Evolutionary conservation across 495 filamentous ascomycete genomes (phyloP).

Genomic region (Glarea lozoyensis): DNA sequence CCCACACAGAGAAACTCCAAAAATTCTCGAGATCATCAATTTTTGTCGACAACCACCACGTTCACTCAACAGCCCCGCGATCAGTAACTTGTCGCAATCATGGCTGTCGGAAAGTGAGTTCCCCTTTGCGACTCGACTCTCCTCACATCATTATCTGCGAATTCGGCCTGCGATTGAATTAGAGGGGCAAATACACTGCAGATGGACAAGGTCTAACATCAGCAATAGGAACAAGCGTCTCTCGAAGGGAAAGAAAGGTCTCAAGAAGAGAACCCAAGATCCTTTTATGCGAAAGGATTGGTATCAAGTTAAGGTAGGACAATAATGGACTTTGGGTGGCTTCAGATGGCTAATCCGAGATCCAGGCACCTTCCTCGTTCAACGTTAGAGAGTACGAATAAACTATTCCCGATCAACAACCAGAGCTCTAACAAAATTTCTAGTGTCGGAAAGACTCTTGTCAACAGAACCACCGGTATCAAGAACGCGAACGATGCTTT

Average conservation of each 20-base stretch:
- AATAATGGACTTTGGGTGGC: not conserved
- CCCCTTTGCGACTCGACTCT: slow-evolving; percentile 12
- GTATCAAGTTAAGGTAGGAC: slow-evolving; percentile 87
- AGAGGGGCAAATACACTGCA: slow-evolving; percentile 11
- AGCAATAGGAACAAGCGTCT: slow-evolving; percentile 96
- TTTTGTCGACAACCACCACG: slow-evolving; percentile 3
- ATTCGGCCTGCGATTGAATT: not conserved
- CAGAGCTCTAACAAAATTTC: slow-evolving; percentile 12
- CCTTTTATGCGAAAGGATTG: slow-evolving; percentile 98
- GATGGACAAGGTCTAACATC: slow-evolving; percentile 19
- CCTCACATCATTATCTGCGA: slow-evolving; percentile 7
- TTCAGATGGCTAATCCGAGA: slow-evolving; percentile 5
- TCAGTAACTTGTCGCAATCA: slow-evolving; percentile 50
- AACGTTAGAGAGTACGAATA: slow-evolving; percentile 83
- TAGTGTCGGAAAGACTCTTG: slow-evolving; percentile 97
- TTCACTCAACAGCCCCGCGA: slow-evolving; percentile 21
- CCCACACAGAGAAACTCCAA: slow-evolving; percentile 8
- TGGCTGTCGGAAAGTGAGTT: slow-evolving; percentile 89
- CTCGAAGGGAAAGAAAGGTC: slow-evolving; percentile 99
- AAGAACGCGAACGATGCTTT: slow-evolving; percentile 99
- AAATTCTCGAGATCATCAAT: slow-evolving; percentile 3
- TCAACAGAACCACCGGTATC: slow-evolving; percentile 97
- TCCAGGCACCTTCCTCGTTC: slow-evolving; percentile 89
- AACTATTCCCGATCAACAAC: slow-evolving; percentile 18
- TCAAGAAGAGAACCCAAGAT: slow-evolving; percentile 98